Evolutionary conservation across 2,329 filamentous ascomycete species (phyloP).

Genomic region (Fusarium sarcochroum): DNA sequence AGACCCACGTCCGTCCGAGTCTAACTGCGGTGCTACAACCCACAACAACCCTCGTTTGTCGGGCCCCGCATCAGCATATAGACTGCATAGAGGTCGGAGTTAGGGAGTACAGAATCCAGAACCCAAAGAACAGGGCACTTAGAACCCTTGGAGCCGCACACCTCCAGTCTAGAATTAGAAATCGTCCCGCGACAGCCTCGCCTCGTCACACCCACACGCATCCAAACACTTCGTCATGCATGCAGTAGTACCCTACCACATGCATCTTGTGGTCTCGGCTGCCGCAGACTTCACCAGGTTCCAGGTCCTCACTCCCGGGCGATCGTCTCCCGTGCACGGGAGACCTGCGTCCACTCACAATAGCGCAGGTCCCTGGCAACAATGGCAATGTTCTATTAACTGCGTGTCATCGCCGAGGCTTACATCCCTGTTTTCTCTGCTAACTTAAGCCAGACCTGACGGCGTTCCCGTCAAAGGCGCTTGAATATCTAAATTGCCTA

Average conservation of each 20-base stretch:
- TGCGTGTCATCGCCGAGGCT: slow-evolving; percentile 43
- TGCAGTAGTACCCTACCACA: slow-evolving; percentile 29
- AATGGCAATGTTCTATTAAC: slow-evolving; percentile 24
- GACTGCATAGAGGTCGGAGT: no score
- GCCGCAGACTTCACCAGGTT: slow-evolving; percentile 32
- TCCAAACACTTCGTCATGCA: slow-evolving; percentile 25
- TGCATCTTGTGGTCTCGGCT: slow-evolving; percentile 31
- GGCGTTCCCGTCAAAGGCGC: slow-evolving; percentile 34
- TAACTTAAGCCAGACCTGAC: slow-evolving; percentile 18
- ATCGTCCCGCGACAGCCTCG: slow-evolving; percentile 11
- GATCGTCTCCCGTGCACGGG: slow-evolving; percentile 38
- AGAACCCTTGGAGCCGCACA: slow-evolving; percentile 23
- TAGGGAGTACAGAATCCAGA: slow-evolving; percentile 1
- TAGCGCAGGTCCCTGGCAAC: slow-evolving; percentile 22
- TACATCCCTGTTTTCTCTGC: slow-evolving; percentile 36
- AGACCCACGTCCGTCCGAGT: slow-evolving; percentile 32
- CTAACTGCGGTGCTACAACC: slow-evolving; percentile 25
- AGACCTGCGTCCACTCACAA: slow-evolving; percentile 23
- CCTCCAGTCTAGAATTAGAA: slow-evolving; percentile 19
- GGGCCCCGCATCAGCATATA: slow-evolving; percentile 3
- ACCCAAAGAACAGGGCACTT: neutral
- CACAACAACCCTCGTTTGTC: slow-evolving; percentile 10
- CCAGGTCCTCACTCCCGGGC: slow-evolving; percentile 28
- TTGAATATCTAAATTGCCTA: slow-evolving; percentile 23
- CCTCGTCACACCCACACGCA: slow-evolving; percentile 12